Conservation (phyloP, 768 basidiomycete genomes). For the Mycena venus region DNA sequence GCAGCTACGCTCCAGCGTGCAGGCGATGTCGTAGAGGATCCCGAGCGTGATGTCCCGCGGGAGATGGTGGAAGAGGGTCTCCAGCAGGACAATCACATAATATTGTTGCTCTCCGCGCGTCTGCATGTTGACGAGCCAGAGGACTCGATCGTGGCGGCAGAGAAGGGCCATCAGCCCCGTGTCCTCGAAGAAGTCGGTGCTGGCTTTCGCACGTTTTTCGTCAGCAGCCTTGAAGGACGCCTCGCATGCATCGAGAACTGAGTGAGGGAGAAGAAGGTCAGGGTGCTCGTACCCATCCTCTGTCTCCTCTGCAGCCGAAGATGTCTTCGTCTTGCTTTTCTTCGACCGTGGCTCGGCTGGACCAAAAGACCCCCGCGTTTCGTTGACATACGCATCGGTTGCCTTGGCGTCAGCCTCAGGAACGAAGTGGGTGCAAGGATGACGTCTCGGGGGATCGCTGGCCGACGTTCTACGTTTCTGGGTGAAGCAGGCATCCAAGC, state of each 20-base stretch:
- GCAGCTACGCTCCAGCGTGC: too few species aligned
- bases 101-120: neutral
- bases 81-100: neutral
- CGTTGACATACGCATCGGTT: neutral
- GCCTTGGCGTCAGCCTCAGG: neutral
- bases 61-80: neutral
- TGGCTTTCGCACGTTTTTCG: neutral
- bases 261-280: too few species aligned
- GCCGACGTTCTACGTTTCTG: too few species aligned
- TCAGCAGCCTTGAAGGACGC: too few species aligned
- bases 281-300: neutral
- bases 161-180: neutral
- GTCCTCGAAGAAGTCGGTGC: neutral
- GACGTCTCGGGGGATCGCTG: too few species aligned
- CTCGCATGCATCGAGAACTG: too few species aligned
- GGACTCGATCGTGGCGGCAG: neutral
- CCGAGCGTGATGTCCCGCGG: neutral
- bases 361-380: neutral
- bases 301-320: neutral
- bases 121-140: neutral
- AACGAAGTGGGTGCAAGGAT: too few species aligned
- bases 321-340: neutral
- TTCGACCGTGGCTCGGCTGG: neutral
- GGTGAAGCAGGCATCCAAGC: too few species aligned
- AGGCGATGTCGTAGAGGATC: neutral